Percentiles rank a stretch among this genome's conserved stretches.
These are phyloP conservation scores for Coffea canephora DNA, from an alignment of 257 asterid genomes.

Conservation along the genomic window DNA sequence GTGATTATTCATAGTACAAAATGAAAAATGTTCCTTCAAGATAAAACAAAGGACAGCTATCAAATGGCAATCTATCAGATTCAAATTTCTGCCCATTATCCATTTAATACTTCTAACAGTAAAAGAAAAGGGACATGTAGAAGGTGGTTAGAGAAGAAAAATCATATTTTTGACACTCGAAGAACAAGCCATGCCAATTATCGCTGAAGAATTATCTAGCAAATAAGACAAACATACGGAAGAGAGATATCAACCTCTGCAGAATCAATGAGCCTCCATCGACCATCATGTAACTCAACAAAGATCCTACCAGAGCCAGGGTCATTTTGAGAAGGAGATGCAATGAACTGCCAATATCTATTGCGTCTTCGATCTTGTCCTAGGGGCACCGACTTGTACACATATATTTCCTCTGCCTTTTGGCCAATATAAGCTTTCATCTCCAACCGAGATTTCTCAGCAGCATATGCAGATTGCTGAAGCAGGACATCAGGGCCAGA, in stretches of 20 bases:
- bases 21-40: neutral
- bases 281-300: slow-evolving; percentile 60
- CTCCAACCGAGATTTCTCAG: slow-evolving; percentile 72
- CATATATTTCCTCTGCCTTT: slow-evolving; percentile 74
- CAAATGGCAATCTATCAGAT: neutral
- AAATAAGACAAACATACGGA: neutral
- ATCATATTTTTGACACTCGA: neutral
- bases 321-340: slow-evolving; percentile 71
- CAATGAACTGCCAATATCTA: slow-evolving; percentile 78
- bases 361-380: slow-evolving; percentile 87
- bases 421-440: slow-evolving; percentile 65
- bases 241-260: slow-evolving; percentile 47
- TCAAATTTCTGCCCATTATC: neutral
- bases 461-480: slow-evolving; percentile 59
- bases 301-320: slow-evolving; percentile 80
- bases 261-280: slow-evolving; percentile 80
- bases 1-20: neutral
- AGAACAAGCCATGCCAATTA: neutral
- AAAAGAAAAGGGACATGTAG: neutral
- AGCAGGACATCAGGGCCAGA: slow-evolving; percentile 43
- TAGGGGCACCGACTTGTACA: slow-evolving; percentile 79
- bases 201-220: neutral
- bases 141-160: neutral
- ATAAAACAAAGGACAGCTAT: neutral
- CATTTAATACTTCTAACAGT: no score